Evolutionary conservation across 768 basidiomycete species (phyloP).

Genomic region (Leccinum pellstonianum): DNA sequence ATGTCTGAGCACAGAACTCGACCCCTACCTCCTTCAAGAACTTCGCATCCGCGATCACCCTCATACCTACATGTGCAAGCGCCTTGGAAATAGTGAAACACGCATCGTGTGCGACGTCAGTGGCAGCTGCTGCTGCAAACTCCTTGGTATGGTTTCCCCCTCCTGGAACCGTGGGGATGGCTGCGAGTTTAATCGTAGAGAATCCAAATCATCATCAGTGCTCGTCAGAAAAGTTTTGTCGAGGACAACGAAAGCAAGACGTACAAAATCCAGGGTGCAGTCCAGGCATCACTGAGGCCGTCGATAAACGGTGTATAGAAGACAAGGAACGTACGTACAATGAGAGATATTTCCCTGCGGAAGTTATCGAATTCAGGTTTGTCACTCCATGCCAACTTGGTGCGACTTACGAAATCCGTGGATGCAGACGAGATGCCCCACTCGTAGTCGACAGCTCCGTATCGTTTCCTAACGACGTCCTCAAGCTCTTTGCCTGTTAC

Average conservation of each 20-base stretch:
- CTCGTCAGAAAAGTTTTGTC: not conserved
- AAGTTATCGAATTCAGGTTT: not conserved
- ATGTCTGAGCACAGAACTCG: not conserved
- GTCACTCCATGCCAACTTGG: not conserved
- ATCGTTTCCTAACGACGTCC: constrained; percentile 55
- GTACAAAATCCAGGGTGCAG: constrained; percentile 66
- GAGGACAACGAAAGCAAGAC: constrained; percentile 6
- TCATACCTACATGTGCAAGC: constrained; percentile 66
- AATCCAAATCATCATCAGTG: not conserved
- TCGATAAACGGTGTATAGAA: constrained; percentile 1
- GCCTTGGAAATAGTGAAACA: constrained; percentile 68
- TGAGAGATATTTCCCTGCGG: constrained; percentile 60
- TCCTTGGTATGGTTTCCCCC: constrained; percentile 78
- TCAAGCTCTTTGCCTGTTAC: constrained; percentile 45
- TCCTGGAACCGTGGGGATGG: constrained; percentile 68
- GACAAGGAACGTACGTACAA: constrained; percentile 38
- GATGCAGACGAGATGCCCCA: constrained; percentile 71
- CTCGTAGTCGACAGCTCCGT: constrained; percentile 58
- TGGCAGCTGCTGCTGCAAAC: constrained; percentile 65
- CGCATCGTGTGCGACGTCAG: constrained; percentile 59
- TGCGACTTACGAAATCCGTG: constrained; percentile 74
- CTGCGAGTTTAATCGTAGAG: constrained; percentile 34
- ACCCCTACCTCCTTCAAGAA: constrained; percentile 56
- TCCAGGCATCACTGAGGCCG: constrained; percentile 50
- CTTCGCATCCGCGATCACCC: constrained; percentile 61